Percentiles rank a stretch among this genome's conserved stretches.
These are phyloP conservation scores for Cutaneotrichosporon mucoides DNA, from an alignment of 1,284 basidiomycete genomes.

Conservation along the genomic window DNA sequence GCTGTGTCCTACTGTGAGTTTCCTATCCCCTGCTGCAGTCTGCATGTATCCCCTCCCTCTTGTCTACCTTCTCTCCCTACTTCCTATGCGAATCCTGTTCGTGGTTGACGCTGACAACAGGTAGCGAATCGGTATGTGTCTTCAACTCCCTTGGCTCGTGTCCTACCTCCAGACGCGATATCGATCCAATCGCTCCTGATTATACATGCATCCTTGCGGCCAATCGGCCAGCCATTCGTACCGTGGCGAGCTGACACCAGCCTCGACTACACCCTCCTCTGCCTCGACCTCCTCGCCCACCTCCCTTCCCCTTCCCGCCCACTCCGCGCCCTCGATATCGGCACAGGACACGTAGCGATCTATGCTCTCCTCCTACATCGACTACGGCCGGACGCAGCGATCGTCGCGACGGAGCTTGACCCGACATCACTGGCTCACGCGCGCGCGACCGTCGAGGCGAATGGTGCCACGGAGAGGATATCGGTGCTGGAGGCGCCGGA, in stretches of 20 bases:
- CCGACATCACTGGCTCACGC: slow-evolving; percentile 58
- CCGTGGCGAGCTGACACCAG: slow-evolving; percentile 46
- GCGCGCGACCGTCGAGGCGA: slow-evolving; percentile 56
- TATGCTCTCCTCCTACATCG: slow-evolving; percentile 75
- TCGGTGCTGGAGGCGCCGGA: not conserved
- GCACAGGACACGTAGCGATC: slow-evolving; percentile 85
- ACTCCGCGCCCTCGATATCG: slow-evolving; percentile 55
- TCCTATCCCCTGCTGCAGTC: too few species aligned
- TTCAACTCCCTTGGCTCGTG: not conserved
- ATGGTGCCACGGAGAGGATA: slow-evolving; percentile 49
- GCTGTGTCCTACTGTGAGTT: slow-evolving; percentile 75
- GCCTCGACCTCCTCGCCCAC: slow-evolving; percentile 56
- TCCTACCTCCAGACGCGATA: not conserved
- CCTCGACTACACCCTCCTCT: slow-evolving; percentile 69
- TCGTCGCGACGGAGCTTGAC: slow-evolving; percentile 70
- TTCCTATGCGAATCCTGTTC: too few species aligned
- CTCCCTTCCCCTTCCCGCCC: not conserved
- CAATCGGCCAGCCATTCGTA: too few species aligned
- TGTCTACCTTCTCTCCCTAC: too few species aligned
- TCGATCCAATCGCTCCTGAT: too few species aligned
- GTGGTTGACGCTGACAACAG: slow-evolving; percentile 18
- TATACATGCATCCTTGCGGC: too few species aligned
- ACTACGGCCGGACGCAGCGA: slow-evolving; percentile 56
- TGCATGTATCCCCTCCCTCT: too few species aligned
- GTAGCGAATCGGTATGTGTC: slow-evolving; percentile 40